phyloP scores from a whole-genome alignment of 2,329 filamentous ascomycete species.

The Arthrobotrys pseudoclavata region DNA sequence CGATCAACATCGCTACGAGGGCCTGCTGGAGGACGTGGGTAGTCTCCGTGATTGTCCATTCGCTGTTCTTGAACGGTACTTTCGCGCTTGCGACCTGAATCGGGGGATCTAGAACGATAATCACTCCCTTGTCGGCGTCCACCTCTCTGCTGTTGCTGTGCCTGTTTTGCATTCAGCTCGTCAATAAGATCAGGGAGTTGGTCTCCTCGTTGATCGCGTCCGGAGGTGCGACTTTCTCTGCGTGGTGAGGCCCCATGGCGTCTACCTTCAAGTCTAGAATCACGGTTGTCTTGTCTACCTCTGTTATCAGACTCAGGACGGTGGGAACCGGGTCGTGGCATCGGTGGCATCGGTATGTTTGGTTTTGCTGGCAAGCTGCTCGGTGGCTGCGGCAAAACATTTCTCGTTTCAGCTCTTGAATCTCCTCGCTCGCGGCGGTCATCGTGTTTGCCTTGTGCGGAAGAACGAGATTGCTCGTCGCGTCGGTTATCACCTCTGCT shows the following conservation, averaged over 20 bases:
- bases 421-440: slow-evolving; percentile 56
- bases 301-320: slow-evolving; percentile 48
- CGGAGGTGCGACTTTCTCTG: slow-evolving; percentile 31
- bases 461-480: slow-evolving; percentile 35
- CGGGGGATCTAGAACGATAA: slow-evolving; percentile 59
- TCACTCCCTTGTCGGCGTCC: slow-evolving; percentile 53
- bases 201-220: slow-evolving; percentile 13
- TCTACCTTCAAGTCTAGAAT: slow-evolving; percentile 26
- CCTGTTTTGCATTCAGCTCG: slow-evolving; percentile 52
- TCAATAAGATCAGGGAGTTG: slow-evolving; percentile 56
- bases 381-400: slow-evolving; percentile 51
- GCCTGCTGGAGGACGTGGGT: slow-evolving; percentile 62
- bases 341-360: slow-evolving; percentile 55
- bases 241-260: slow-evolving; percentile 39
- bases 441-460: slow-evolving; percentile 39
- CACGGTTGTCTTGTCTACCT: slow-evolving; percentile 43
- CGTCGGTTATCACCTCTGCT: slow-evolving; percentile 19
- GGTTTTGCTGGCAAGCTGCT: slow-evolving; percentile 57
- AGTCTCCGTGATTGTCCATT: slow-evolving; percentile 50
- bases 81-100: slow-evolving; percentile 59
- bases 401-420: slow-evolving; percentile 37
- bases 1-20: slow-evolving; percentile 62
- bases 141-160: slow-evolving; percentile 31
- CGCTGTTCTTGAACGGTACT: slow-evolving; percentile 59
- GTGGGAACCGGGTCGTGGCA: slow-evolving; percentile 46